phyloP scores from a whole-genome alignment of 371 early-diverging fungal genomes.

The Apophysomyces sp. region DNA sequence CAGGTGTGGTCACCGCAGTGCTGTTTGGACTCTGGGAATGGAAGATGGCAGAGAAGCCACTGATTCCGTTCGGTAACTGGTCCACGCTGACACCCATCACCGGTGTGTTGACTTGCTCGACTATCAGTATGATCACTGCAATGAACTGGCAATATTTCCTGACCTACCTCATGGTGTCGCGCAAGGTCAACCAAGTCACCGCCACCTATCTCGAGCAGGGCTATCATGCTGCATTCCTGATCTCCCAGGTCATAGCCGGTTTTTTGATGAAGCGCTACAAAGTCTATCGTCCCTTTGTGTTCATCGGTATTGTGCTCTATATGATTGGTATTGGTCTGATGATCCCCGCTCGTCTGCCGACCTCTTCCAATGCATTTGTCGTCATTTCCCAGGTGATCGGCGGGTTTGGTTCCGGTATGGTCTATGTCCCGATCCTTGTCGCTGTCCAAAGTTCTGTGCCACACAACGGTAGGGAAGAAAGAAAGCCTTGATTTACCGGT shows the following conservation, averaged over 20 bases:
- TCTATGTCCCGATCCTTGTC: constrained; percentile 25
- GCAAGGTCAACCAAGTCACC: constrained; percentile 12
- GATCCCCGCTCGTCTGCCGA: constrained; percentile 46
- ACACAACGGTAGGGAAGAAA: constrained; percentile 6
- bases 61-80: constrained; percentile 46
- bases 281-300: constrained; percentile 36
- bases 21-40: constrained; percentile 38
- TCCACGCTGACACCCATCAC: constrained; percentile 30
- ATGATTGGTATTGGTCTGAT: constrained; percentile 45
- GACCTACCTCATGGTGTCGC: constrained; percentile 41
- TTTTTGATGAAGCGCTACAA: constrained; percentile 37
- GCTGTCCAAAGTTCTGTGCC: constrained; percentile 28
- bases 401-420: constrained; percentile 47
- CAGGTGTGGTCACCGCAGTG: constrained; percentile 20
- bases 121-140: constrained; percentile 33
- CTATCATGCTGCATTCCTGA: constrained; percentile 37
- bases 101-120: constrained; percentile 35
- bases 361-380: constrained; percentile 37
- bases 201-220: constrained; percentile 39
- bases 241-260: constrained; percentile 30
- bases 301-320: constrained; percentile 36
- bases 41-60: constrained; percentile 29
- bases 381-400: constrained; percentile 43
- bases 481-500: too few relatives aligned
- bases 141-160: constrained; percentile 44